Percentiles rank a stretch among this genome's conserved stretches.
Conservation (phyloP, 1,284 basidiomycete genomes). For the Ganoderma boninense region DNA sequence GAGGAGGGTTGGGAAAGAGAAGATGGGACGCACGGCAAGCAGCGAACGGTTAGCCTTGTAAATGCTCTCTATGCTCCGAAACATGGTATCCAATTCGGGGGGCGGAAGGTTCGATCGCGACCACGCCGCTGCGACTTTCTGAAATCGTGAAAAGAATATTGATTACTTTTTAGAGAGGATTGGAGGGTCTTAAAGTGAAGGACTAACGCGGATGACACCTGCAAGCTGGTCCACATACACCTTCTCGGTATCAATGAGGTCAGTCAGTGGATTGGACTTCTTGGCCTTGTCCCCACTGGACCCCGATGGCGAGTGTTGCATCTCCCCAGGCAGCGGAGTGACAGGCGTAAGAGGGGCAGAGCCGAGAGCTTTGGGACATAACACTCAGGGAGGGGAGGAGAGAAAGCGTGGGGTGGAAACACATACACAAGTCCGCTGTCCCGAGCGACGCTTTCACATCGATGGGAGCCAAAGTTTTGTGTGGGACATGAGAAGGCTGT, state of each 20-base stretch:
- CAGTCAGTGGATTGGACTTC: slow-evolving; percentile 87
- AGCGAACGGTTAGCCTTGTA: slow-evolving; percentile 92
- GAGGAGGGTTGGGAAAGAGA: not conserved
- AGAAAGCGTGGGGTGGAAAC: slow-evolving; percentile 1
- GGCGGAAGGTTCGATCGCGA: slow-evolving; percentile 95
- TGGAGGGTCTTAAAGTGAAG: slow-evolving; percentile 25
- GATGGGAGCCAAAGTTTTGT: slow-evolving; percentile 39
- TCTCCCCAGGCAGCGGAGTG: slow-evolving; percentile 34
- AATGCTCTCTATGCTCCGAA: slow-evolving; percentile 90
- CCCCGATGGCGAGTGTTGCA: slow-evolving; percentile 37
- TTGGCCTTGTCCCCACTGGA: slow-evolving; percentile 52
- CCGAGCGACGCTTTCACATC: slow-evolving; percentile 43
- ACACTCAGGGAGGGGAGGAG: not conserved
- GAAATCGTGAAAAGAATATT: slow-evolving; percentile 15
- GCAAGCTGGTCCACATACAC: slow-evolving; percentile 92
- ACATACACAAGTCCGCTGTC: slow-evolving; percentile 36
- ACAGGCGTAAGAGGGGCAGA: slow-evolving; percentile 35
- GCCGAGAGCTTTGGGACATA: slow-evolving; percentile 22
- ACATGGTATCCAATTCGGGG: slow-evolving; percentile 91
- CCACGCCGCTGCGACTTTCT: slow-evolving; percentile 98
- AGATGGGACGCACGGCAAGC: slow-evolving; percentile 63
- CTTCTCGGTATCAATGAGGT: slow-evolving; percentile 95
- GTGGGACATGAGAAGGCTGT: slow-evolving; percentile 16
- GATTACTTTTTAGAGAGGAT: slow-evolving; percentile 22
- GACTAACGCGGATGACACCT: slow-evolving; percentile 86